Base-by-base conservation (phyloP, 257 asterid species). In the Solanum bulbocastanum region DNA sequence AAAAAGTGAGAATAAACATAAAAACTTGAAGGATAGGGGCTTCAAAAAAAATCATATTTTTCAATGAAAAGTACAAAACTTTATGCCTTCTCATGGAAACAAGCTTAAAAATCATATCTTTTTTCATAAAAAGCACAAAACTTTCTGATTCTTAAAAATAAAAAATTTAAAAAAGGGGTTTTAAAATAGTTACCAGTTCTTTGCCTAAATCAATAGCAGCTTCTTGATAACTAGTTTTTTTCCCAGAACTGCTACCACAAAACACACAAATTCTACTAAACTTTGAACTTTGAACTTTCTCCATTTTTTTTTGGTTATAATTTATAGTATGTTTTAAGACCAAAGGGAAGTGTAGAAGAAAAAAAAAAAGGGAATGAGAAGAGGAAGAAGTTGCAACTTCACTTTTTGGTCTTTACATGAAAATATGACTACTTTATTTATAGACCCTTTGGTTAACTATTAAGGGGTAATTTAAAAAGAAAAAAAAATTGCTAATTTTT, bases 231-330 rank as follows among this genome's bases (percentile, higher is more conserved):
- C 94, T 94, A 1, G 91, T 71, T 90, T 96, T 96, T 87, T 94
- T 96, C 82, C 99, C 99, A 9, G 99, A 89, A 90, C 96, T 90
- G 92, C 98, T 95, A 16, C 98, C 98, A 39, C 99, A 96, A 88
- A 93, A 96, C 10, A 96, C 99, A 91, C 99, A 96, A 2, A 96
- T 94, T 85, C 96, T 92, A 25, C 87, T 91, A 90, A 96, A 96
- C 86, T 93, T 94, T 83, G 99, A 96, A 75, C 72, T 88, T 37
- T 60, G 86, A 60, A 88, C 94, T 16, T 52, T 92, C 87, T 87
- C 98, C 98, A 95, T 95, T 30, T 27, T 72, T 83, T 20, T 86
- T 78, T 16, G 6, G 8, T 52, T 27, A 23, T 27, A 2, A 1
- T n/a, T 1, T 62, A n/a, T 2, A 22, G 30, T 85, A 37, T 37